phyloP scores from a whole-genome alignment of 768 basidiomycete species.

The Ramaria rubella region DNA sequence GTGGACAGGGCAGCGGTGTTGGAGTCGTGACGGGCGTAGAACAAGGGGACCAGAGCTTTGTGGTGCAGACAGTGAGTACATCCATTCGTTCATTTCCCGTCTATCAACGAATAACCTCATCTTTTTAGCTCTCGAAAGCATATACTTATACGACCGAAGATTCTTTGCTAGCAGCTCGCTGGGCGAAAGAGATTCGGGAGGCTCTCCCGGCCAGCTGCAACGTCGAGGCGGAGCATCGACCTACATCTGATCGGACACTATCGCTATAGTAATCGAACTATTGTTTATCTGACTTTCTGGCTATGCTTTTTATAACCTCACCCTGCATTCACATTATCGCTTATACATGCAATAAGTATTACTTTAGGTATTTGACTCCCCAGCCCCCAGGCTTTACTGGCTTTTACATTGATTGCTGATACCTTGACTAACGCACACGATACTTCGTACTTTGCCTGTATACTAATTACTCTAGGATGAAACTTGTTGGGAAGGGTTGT shows the following conservation, averaged over 20 bases:
- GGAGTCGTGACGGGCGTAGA: constrained; percentile 16
- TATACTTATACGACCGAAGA: constrained; percentile 23
- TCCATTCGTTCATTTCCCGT: background rate
- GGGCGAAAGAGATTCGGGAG: constrained; percentile 29
- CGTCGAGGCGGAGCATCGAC: background rate
- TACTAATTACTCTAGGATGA: no score
- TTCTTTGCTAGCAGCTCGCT: constrained; percentile 21
- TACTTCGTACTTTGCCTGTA: no score
- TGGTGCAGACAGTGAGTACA: constrained; percentile 51
- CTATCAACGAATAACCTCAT: background rate
- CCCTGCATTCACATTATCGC: background rate
- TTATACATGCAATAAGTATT: background rate
- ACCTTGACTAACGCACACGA: no score
- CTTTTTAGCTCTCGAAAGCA: constrained; percentile 39
- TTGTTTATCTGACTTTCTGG: background rate
- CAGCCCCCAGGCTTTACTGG: no score
- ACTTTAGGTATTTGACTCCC: no score
- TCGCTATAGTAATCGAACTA: background rate
- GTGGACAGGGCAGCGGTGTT: constrained; percentile 21
- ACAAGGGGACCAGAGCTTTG: constrained; percentile 36
- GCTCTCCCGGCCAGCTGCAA: constrained; percentile 14
- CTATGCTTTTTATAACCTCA: background rate
- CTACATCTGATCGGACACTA: background rate
- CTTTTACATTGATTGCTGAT: background rate
- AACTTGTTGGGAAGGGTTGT: no score